Conservation (phyloP, 1,284 basidiomycete genomes). For the Coniferiporia weirii region DNA sequence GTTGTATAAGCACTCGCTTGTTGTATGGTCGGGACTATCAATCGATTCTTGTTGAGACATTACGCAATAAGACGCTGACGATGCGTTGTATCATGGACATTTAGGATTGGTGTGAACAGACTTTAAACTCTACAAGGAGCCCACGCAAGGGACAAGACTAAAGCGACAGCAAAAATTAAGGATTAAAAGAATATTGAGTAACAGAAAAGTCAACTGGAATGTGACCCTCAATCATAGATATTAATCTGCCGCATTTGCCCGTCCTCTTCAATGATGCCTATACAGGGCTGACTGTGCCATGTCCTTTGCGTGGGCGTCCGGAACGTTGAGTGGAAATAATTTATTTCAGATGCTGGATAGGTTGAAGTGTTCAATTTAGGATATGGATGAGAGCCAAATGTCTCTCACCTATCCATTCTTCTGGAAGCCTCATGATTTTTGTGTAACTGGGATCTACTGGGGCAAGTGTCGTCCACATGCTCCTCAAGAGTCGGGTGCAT, state of each 20-base stretch:
- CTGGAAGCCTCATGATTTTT: not conserved
- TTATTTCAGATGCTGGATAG: slow-evolving; percentile 5
- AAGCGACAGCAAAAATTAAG: not conserved
- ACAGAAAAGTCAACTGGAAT: not conserved
- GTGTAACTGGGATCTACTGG: not conserved
- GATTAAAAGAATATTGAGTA: not conserved
- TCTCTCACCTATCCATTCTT: slow-evolving; percentile 18
- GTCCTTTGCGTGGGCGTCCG: not conserved
- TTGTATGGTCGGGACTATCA: not conserved
- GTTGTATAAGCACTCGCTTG: not conserved
- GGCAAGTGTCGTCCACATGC: slow-evolving; percentile 6
- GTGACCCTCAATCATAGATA: not conserved
- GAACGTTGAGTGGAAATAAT: slow-evolving; percentile 1
- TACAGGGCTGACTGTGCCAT: not conserved
- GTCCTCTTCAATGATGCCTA: not conserved
- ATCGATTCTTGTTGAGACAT: not conserved
- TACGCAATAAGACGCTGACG: not conserved
- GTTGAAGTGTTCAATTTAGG: not conserved
- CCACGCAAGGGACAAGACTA: not conserved
- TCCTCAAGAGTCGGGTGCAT: slow-evolving; percentile 4
- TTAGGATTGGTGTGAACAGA: not conserved
- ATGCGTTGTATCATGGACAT: not conserved
- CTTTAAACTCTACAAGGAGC: not conserved
- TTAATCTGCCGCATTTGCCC: not conserved
- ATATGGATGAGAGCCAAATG: not conserved